Evolutionary conservation across 495 filamentous ascomycete species (phyloP).

Genomic region (Penicillium argentinense): DNA sequence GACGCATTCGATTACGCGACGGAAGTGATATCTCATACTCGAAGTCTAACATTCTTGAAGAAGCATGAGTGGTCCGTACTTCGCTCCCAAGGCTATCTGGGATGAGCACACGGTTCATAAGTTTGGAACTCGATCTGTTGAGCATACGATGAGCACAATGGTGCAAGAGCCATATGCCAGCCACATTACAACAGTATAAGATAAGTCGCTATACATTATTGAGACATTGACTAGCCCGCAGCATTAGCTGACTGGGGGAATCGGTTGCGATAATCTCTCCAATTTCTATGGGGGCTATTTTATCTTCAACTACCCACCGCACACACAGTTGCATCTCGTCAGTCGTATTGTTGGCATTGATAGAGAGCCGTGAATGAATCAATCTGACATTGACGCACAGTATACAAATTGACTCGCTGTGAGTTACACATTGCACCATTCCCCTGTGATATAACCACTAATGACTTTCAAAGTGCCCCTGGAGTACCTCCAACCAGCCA

Average conservation of each 20-base stretch:
- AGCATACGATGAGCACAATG: conserved; percentile 47
- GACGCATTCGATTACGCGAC: conserved; percentile 15
- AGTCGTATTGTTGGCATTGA: conserved; percentile 62
- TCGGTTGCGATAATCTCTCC: conserved; percentile 57
- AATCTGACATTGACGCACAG: conserved; percentile 62
- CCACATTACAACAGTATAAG: conserved; percentile 40
- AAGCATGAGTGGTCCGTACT: conserved; percentile 30
- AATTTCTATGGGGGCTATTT: conserved; percentile 68
- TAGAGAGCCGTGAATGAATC: conserved; percentile 55
- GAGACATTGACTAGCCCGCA: background rate
- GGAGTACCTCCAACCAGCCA: conserved; percentile 65
- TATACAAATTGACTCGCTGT: conserved; percentile 65
- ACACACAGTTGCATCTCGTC: conserved; percentile 59
- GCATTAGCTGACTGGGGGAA: conserved; percentile 58
- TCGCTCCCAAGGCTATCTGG: conserved; percentile 55
- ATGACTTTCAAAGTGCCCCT: conserved; percentile 44
- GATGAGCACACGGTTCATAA: conserved; percentile 48
- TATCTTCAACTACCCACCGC: conserved; percentile 62
- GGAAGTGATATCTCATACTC: conserved; percentile 20
- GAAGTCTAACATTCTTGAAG: conserved; percentile 21
- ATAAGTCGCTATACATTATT: background rate
- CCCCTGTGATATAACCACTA: background rate
- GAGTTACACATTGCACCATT: background rate
- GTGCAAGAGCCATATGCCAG: conserved; percentile 53
- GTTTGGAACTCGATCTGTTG: conserved; percentile 26